Percentiles rank a stretch among this genome's conserved stretches.
phyloP scores from a whole-genome alignment of 2,329 filamentous ascomycete genomes.

The Aspergillus pseudoterreus region DNA sequence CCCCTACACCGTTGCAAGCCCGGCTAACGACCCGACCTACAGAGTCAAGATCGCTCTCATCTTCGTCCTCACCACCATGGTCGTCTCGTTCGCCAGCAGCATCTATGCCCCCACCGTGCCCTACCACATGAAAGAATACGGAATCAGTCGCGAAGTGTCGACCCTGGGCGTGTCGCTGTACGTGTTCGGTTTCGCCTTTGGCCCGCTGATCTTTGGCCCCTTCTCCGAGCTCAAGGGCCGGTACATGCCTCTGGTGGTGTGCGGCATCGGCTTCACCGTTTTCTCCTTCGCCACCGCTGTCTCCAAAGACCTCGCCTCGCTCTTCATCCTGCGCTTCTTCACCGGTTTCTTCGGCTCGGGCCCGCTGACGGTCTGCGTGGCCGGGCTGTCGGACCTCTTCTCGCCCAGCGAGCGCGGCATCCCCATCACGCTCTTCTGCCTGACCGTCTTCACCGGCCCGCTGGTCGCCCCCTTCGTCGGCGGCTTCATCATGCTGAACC shows the following conservation, averaged over 20 bases:
- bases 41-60: constrained; percentile 11
- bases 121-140: constrained; percentile 8
- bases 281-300: constrained; percentile 43
- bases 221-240: constrained; percentile 35
- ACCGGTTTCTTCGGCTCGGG: constrained; percentile 39
- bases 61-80: constrained; percentile 17
- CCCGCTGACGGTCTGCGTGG: constrained; percentile 35
- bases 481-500: constrained; percentile 28
- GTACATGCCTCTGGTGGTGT: constrained; percentile 37
- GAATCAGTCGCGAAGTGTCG: constrained; percentile 13
- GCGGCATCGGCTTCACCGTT: constrained; percentile 36
- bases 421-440: constrained; percentile 34
- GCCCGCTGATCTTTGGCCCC: constrained; percentile 22
- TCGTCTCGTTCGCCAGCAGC: constrained; percentile 19
- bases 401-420: constrained; percentile 8
- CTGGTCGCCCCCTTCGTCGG: constrained; percentile 40
- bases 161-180: constrained; percentile 14
- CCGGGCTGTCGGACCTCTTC: constrained; percentile 30
- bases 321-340: constrained; percentile 41
- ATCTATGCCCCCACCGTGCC: constrained; percentile 17
- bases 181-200: constrained; percentile 17
- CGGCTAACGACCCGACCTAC: background rate
- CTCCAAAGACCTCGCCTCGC: constrained; percentile 30
- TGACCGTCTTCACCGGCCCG: constrained; percentile 37
- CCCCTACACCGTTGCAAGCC: no score